Base-by-base conservation (phyloP, 2,329 filamentous ascomycete species). In the Cordyceps tenuipes region DNA sequence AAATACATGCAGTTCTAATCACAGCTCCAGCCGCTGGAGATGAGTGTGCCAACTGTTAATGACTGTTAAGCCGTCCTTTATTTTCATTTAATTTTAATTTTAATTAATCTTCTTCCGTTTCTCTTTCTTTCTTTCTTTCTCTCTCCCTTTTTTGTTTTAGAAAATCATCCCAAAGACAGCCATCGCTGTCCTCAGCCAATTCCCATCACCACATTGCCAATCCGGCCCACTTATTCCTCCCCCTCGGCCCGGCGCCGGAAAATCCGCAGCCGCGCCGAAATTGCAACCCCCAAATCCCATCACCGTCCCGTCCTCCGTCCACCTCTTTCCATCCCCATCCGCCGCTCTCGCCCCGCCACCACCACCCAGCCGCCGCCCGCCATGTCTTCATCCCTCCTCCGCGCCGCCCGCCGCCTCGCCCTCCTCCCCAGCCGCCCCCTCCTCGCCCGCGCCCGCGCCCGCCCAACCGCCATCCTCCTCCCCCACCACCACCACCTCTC, bases 221-320 rank as follows among this genome's bases (percentile, higher is more conserved):
- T 34, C 55, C n/a, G 29, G 4, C 44, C 21, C 21, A 10, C 43
- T 34, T 34, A 50, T 46, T 17, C 2, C 13, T 12, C 7, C 29
- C 7, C 55, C 21, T 51, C 55, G 43, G 54, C 54, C 54, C 54
- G 48, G 54, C 54, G 21, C 46, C 55, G 55, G 55, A 46, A 58
- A 58, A 58, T 58, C 55, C 36, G 12, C 55, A 31, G 49, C 12
- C 49, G n/a, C 39, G 29, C 39, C 17, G 39, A 43, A 43, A n/a
- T 43, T 43, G 13, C 26, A 3, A 29, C 7, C 29, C 1, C 29
- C 29, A 29, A 8, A 29, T 1, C 7, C 3, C 26, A 46, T 49
- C 47, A 31, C 47, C 26, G 34, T 34, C 47, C 17, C 26, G 6
- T 9, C 43, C 39, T 21, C 31, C 43, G 5, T 26, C 19, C 7